Base-by-base conservation (phyloP, 164 flowering plant species). In the Magnolia changhungtana region DNA sequence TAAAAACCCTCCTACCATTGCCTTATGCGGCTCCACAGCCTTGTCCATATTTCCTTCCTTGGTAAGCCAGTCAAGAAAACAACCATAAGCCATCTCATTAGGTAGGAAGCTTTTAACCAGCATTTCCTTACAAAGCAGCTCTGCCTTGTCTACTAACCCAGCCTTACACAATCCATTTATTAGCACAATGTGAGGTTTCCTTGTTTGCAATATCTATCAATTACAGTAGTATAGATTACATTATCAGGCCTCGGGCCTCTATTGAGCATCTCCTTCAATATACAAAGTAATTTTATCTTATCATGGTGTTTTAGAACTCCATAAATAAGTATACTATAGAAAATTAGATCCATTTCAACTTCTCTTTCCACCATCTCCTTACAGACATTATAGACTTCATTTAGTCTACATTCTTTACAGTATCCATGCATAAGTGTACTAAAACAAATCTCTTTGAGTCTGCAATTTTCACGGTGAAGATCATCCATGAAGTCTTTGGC, bases 141-240 rank as follows among this genome's bases (percentile, higher is more conserved):
- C 89, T 1, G 98, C 99, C 83, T 87, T 82, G 21, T 86, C 82
- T 37, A 83, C 73, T 73, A 79, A 77, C 19, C 99, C 97, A 31
- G 88, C 89, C 78, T 87, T 90, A 66, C 92, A 93, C 45, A 95
- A 81, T 50, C 95, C 93, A 82, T 92, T 83, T 78, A 95, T 89
- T 63, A 95, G 72, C 50, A 84, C 87, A 29, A 94, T 92, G 79
- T 74, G 24, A 93, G 78, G 75, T 88, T 82, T 71, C 97, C 97
- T 20, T 78, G 81, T 81, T 86, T 93, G 73, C 90, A 71, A 69
- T 83, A 84, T 21, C 82, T 81, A 84, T 93, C 96, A 73, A 93
- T 89, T 82, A 95, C 85, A 80, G 78, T 91, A 10, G 98, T 91
- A 78, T 92, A 93, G 20, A 91, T 83, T 31, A 92, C 87, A 45